phyloP scores from a whole-genome alignment of 202 grass and related monocot species.

The Carex sylvatica region DNA sequence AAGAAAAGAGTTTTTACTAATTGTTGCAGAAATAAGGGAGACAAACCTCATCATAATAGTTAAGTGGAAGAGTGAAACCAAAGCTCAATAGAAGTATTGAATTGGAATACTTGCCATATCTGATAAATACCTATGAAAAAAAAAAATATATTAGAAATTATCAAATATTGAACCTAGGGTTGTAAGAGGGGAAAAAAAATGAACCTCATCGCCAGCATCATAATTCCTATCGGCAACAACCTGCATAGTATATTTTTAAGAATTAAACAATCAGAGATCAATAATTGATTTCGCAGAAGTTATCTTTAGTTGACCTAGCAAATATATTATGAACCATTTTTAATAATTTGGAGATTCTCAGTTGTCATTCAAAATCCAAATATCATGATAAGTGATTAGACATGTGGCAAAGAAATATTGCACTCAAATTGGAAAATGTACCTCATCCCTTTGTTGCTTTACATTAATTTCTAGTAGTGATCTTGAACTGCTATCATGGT shows the following conservation, averaged over 20 bases:
- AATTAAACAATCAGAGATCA: slow-evolving; percentile 1
- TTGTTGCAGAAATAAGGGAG: slow-evolving; percentile 4
- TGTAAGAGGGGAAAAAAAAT: slow-evolving; percentile 16
- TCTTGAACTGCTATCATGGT: slow-evolving; percentile 52
- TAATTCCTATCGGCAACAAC: slow-evolving; percentile 68
- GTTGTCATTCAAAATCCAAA: slow-evolving; percentile 3
- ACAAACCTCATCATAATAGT: slow-evolving; percentile 74
- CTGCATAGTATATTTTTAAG: slow-evolving; percentile 31
- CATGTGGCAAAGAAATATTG: background rate
- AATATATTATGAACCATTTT: background rate
- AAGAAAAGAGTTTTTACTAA: background rate
- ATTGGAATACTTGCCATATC: slow-evolving; percentile 82
- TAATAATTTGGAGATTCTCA: slow-evolving; percentile 10
- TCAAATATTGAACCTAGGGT: slow-evolving; percentile 10
- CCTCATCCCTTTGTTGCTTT: slow-evolving; percentile 61
- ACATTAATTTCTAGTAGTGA: slow-evolving; percentile 51
- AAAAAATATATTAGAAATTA: slow-evolving; percentile 31
- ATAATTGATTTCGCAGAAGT: background rate
- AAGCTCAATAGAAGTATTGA: slow-evolving; percentile 59
- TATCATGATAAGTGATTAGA: background rate
- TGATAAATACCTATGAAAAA: slow-evolving; percentile 70
- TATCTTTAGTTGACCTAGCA: background rate
- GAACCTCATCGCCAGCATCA: slow-evolving; percentile 65
- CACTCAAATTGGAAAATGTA: slow-evolving; percentile 30
- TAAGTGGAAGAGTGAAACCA: slow-evolving; percentile 74